These are phyloP conservation scores for Phytopythium mirpurense DNA, from an alignment of 352 stramenopile genomes.

Conservation along the genomic window DNA sequence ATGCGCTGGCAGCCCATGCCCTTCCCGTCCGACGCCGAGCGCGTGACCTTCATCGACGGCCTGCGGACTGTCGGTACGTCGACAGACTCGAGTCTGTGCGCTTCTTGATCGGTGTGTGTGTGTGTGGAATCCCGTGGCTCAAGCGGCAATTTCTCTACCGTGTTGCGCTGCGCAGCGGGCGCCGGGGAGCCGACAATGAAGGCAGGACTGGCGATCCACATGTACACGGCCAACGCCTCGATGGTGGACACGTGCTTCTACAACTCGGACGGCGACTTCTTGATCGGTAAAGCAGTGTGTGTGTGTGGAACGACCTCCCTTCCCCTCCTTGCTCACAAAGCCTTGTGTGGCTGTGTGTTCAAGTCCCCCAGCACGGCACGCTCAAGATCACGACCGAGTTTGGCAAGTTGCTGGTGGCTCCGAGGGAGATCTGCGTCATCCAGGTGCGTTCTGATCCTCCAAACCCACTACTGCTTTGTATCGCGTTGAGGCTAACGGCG, in stretches of 20 bases:
- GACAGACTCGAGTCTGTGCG: neutral
- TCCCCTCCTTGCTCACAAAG: too few relatives aligned
- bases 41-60: constrained; percentile 87
- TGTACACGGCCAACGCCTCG: constrained; percentile 88
- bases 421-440: constrained; percentile 94
- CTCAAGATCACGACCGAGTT: constrained; percentile 94
- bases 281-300: constrained; percentile 66
- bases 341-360: too few relatives aligned
- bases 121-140: neutral
- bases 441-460: constrained; percentile 48
- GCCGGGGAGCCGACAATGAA: constrained; percentile 89
- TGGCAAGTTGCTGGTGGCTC: constrained; percentile 79
- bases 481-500: neutral
- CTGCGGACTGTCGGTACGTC: constrained; percentile 68
- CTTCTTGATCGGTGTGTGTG: too few relatives aligned
- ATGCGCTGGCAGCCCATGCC: constrained; percentile 90
- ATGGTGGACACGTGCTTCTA: constrained; percentile 92
- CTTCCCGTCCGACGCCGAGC: constrained; percentile 38
- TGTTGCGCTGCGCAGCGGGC: constrained; percentile 22
- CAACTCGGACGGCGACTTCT: constrained; percentile 96
- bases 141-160: neutral
- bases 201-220: constrained; percentile 91
- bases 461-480: neutral
- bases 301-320: too few relatives aligned
- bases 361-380: constrained; percentile 89